Base-by-base conservation (phyloP, 495 filamentous ascomycete species). In the Penicillium nucicola region DNA sequence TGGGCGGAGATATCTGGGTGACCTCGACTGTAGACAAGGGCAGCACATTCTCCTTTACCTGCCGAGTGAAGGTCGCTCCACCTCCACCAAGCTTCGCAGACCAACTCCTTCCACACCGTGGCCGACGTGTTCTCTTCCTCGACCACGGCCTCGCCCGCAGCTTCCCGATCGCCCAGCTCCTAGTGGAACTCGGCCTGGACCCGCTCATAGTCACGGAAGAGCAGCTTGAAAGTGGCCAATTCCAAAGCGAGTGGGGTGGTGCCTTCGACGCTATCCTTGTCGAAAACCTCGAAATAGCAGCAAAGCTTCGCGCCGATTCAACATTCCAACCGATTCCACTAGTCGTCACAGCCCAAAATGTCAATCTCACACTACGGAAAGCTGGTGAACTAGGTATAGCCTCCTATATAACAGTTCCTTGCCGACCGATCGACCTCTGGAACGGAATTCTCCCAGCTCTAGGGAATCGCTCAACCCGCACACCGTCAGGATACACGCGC, bases 341-440 rank as follows among this genome's bases (percentile, higher is more conserved):
- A 48, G 89, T 96, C 23, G 81, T 97, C 12, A 66, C 95, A 20
- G 88, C 88, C n/a, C 89, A 90, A 2, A 75, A 84, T 3, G 87
- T 97, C 6, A 85, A 88, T 40, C 84, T 97, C 42, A 88, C 82
- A 49, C 75, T 96, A 48, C 95, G 93, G 68, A 86, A 87, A n/a
- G 90, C 92, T 33, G 77, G 95, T 18, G 90, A 96, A 64, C 77
- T 96, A 31, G 92, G 92, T 28, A 95, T 97, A 49, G 88, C 89
- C 7, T 92, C 88, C 41, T 96, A 96, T 68, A 92, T 96, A 86
- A 96, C 92, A 19, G 92, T 88, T 5, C 92, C 92, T 46, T 96
- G 92, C 68, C 76, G 88, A 42, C 76, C 89, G 3, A 93, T 96
- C 42, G 92, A 97, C 64, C 77, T 97, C 42, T 92, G 90, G 48